Evolutionary conservation across 768 basidiomycete species (phyloP).

Genomic region (Tricholoma sp.): DNA sequence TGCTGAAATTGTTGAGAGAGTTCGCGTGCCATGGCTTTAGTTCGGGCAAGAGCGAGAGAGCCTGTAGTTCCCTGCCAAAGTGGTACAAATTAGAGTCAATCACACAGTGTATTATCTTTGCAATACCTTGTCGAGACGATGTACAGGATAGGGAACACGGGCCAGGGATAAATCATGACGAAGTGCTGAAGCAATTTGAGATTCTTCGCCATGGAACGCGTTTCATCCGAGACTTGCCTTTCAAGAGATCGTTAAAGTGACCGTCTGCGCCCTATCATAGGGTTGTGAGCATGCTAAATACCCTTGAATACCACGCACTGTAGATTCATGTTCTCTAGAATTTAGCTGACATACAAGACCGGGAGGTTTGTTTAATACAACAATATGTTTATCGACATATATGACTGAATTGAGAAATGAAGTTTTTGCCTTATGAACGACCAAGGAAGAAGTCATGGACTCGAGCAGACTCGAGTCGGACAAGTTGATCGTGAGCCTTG

Average conservation of each 20-base stretch:
- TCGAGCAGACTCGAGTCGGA: no score
- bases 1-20: conserved; percentile 51
- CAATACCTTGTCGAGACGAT: conserved; percentile 63
- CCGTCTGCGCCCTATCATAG: conserved; percentile 3
- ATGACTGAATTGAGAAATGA: conserved; percentile 18
- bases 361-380: conserved; percentile 59
- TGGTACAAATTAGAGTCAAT: background rate
- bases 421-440: background rate
- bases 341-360: conserved; percentile 49
- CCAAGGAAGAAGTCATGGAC: background rate
- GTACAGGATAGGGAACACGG: conserved; percentile 44
- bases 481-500: no score
- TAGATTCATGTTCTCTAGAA: conserved; percentile 8
- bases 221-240: conserved; percentile 21
- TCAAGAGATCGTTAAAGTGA: conserved; percentile 30
- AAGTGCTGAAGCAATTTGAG: conserved; percentile 6
- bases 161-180: conserved; percentile 21
- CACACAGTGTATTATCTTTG: background rate
- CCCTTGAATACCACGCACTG: background rate
- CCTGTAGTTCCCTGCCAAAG: conserved; percentile 54
- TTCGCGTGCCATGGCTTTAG: conserved; percentile 35
- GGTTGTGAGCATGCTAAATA: background rate
- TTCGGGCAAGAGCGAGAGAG: conserved; percentile 50
- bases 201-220: background rate
- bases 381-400: conserved; percentile 49